These are phyloP conservation scores for Phytophthora megakarya DNA, from an alignment of 352 stramenopile genomes.

Conservation along the genomic window DNA sequence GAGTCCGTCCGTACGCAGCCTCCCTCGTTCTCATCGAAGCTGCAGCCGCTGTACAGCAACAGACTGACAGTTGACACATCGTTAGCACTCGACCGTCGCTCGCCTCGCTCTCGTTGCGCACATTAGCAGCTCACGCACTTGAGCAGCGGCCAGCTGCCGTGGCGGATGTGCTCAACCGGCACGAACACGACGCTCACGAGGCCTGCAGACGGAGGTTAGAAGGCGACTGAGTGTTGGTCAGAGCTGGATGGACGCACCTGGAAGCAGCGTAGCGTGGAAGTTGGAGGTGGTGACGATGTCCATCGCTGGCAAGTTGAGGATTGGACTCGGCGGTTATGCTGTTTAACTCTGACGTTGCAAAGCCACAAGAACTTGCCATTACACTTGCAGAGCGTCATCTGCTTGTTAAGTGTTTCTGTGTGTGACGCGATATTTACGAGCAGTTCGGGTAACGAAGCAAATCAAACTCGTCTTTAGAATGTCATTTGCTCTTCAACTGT, in stretches of 20 bases:
- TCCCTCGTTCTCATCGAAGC: slow-evolving; percentile 74
- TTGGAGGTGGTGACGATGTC: slow-evolving; percentile 91
- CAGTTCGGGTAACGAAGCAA: not conserved
- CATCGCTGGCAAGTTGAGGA: slow-evolving; percentile 41
- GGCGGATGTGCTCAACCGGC: slow-evolving; percentile 62
- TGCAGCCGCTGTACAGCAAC: slow-evolving; percentile 81
- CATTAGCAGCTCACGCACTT: slow-evolving; percentile 60
- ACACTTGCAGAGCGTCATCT: not conserved
- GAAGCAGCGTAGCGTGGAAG: slow-evolving; percentile 86
- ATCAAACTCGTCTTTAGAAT: too few relatives aligned
- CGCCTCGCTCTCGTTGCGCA: slow-evolving; percentile 17
- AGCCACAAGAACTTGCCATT: not conserved
- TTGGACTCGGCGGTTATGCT: not conserved
- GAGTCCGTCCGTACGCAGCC: slow-evolving; percentile 44
- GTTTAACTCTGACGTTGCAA: too few relatives aligned
- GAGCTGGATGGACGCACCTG: slow-evolving; percentile 43
- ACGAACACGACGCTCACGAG: slow-evolving; percentile 84
- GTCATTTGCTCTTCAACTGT: not conserved
- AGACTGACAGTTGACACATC: slow-evolving; percentile 47
- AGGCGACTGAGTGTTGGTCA: not conserved
- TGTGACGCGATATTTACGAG: not conserved
- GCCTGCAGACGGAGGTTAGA: slow-evolving; percentile 38
- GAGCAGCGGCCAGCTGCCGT: slow-evolving; percentile 82
- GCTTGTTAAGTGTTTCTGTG: not conserved
- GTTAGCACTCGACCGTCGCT: too few relatives aligned